Conservation (phyloP, 108 stramenopile genomes). For the Stephanodiscus minutulus region DNA sequence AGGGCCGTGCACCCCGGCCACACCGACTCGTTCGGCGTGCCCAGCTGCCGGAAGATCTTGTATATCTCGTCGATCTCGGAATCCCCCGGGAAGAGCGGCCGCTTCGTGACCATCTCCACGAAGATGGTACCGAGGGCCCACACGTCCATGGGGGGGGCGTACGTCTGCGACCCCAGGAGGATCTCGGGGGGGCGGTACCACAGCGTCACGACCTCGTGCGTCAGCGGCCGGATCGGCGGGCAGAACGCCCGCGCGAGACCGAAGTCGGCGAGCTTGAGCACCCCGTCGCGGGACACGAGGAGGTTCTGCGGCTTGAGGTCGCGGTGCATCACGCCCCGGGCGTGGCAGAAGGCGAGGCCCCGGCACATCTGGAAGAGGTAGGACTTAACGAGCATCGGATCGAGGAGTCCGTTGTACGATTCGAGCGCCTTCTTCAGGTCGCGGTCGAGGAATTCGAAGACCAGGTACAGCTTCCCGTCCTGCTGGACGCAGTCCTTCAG, state of each 20-base stretch:
- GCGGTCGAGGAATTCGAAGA: conserved; percentile 97
- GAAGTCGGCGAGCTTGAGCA: conserved; percentile 97
- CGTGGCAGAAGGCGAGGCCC: conserved; percentile 96
- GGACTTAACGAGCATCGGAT: conserved; percentile 77
- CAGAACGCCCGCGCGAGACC: conserved; percentile 97
- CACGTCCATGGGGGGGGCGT: conserved; percentile 94
- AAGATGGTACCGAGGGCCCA: conserved; percentile 98
- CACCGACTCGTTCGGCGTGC: conserved; percentile 89
- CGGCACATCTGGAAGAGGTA: conserved; percentile 87
- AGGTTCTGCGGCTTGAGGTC: conserved; percentile 99
- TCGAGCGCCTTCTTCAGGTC: conserved; percentile 98
- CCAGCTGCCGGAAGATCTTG: conserved; percentile 95
- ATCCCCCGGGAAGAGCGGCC: conserved; percentile 96
- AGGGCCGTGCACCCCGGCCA: conserved; percentile 92
- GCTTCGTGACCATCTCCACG: conserved; percentile 96
- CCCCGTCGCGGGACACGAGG: conserved; percentile 91
- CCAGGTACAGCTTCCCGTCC: conserved; percentile 93
- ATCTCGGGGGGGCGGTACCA: conserved; percentile 99
- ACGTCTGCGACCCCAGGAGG: conserved; percentile 87
- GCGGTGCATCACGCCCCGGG: conserved; percentile 96
- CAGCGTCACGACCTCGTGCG: conserved; percentile 97
- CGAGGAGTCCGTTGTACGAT: conserved; percentile 72
- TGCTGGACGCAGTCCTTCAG: conserved; percentile 64
- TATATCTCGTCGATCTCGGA: conserved; percentile 98
- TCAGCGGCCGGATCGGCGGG: conserved; percentile 89